These are phyloP conservation scores for Epithele typhae DNA, from an alignment of 768 basidiomycete genomes.

Conservation along the genomic window DNA sequence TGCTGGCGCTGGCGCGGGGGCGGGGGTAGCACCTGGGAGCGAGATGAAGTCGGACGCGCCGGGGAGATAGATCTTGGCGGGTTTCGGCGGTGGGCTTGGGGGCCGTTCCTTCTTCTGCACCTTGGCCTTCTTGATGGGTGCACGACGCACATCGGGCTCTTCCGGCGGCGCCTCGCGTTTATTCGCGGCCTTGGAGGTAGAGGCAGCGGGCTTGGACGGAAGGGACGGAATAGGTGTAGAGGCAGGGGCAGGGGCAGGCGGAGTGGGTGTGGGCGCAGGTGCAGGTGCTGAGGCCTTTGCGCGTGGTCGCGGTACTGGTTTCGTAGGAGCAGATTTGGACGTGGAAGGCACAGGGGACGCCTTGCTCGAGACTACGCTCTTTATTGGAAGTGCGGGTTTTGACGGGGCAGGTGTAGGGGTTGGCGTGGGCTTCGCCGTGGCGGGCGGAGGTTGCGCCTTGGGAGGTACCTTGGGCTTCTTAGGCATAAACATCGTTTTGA, in stretches of 20 bases:
- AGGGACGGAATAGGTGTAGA: neutral
- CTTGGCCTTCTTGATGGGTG: conserved; percentile 10
- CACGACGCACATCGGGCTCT: conserved; percentile 11
- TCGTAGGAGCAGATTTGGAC: neutral
- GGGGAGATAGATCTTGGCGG: conserved; percentile 6
- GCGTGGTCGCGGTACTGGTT: no score
- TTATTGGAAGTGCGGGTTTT: neutral
- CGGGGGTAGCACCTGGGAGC: conserved; percentile 11
- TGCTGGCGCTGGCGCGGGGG: neutral
- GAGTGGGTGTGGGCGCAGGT: neutral
- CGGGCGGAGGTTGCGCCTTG: no score
- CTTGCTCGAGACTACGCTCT: neutral
- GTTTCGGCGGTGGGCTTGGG: conserved; percentile 14
- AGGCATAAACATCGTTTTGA: neutral
- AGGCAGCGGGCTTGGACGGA: neutral
- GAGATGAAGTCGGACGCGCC: conserved; percentile 9
- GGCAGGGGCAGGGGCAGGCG: no score
- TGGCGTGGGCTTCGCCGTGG: conserved; percentile 1
- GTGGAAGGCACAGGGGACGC: neutral
- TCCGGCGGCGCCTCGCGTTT: conserved; percentile 14
- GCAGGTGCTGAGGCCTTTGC: neutral
- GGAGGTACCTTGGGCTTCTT: neutral
- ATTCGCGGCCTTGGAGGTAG: conserved; percentile 1
- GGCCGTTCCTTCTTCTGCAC: conserved; percentile 14
- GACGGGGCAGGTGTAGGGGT: neutral